These are phyloP conservation scores for Astrocystis sublimbata DNA, from an alignment of 495 filamentous ascomycete genomes.

Conservation along the genomic window DNA sequence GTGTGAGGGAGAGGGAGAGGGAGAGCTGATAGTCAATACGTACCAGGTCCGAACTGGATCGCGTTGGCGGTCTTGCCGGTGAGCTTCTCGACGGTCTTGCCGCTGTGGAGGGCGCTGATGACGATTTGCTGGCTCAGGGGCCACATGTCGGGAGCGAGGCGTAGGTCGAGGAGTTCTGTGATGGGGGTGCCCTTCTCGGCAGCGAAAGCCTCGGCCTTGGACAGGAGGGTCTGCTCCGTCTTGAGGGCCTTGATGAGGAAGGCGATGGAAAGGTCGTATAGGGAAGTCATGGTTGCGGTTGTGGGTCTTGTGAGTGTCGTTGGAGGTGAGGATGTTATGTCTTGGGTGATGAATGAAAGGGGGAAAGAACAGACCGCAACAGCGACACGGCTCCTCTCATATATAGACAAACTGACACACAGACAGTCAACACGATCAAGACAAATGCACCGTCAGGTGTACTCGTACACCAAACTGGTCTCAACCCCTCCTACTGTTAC, in stretches of 20 bases:
- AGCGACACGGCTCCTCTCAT: neutral
- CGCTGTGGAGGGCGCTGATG: slow-evolving; percentile 29
- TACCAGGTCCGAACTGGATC: slow-evolving; percentile 13
- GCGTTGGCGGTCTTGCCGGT: neutral
- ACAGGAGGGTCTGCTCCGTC: slow-evolving; percentile 30
- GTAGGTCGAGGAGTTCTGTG: slow-evolving; percentile 22
- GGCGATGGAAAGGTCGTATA: slow-evolving; percentile 33
- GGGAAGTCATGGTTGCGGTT: slow-evolving; percentile 28
- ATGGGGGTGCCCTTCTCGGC: slow-evolving; percentile 21
- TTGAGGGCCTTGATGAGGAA: slow-evolving; percentile 31
- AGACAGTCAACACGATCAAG: neutral
- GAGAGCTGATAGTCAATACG: neutral
- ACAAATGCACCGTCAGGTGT: neutral
- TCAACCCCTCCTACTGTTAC: slow-evolving; percentile 3
- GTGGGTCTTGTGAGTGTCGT: neutral
- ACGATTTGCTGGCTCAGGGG: slow-evolving; percentile 51
- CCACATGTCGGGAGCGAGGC: slow-evolving; percentile 50
- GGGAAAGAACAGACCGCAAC: neutral
- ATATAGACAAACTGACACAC: slow-evolving; percentile 13
- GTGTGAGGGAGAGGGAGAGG: neutral
- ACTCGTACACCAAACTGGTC: neutral
- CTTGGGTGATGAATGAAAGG: slow-evolving; percentile 1
- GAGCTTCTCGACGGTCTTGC: slow-evolving; percentile 16
- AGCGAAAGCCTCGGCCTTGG: slow-evolving; percentile 29
- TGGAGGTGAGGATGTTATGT: neutral